A percentile compares a stretch with the other conserved stretches of the same genome.
Conservation (phyloP, 1,284 basidiomycete species). For the Ganoderma resinaceum region DNA sequence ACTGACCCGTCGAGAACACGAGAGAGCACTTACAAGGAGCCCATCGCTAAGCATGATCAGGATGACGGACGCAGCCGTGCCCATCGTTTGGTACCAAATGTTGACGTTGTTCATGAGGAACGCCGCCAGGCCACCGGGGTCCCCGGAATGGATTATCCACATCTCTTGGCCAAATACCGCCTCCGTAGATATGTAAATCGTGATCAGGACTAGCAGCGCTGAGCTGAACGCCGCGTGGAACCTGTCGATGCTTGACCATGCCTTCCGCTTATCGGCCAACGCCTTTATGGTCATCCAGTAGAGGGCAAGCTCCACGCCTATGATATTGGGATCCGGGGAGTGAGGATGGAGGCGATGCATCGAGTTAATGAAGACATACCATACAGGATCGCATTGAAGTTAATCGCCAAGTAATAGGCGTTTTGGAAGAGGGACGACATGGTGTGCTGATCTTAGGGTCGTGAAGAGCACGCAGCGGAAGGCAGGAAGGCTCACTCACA, state of each 20-base stretch:
- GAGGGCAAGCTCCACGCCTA: not conserved
- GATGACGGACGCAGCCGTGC: conserved; percentile 24
- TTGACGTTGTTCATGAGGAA: not conserved
- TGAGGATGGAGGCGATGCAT: not conserved
- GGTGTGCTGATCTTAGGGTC: not conserved
- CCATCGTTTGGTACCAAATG: conserved; percentile 33
- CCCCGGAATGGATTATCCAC: not conserved
- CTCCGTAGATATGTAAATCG: not conserved
- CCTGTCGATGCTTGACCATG: not conserved
- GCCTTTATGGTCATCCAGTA: not conserved
- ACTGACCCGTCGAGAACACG: too few relatives aligned
- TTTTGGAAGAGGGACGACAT: conserved; percentile 31
- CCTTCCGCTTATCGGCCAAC: not conserved
- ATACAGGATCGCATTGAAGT: conserved; percentile 30
- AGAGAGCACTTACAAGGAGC: conserved; percentile 24
- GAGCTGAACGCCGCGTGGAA: not conserved
- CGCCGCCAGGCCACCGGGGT: not conserved
- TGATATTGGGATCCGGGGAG: not conserved
- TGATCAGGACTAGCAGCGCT: not conserved
- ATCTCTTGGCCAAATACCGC: not conserved
- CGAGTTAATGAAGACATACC: conserved; percentile 12
- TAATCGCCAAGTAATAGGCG: conserved; percentile 27
- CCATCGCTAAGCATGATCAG: conserved; percentile 30
- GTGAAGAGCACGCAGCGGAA: not conserved
- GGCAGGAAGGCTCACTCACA: not conserved